Percentiles rank a stretch among this genome's conserved stretches.
Conservation (phyloP, 441 rosid species). For the Biscutella laevigata region DNA sequence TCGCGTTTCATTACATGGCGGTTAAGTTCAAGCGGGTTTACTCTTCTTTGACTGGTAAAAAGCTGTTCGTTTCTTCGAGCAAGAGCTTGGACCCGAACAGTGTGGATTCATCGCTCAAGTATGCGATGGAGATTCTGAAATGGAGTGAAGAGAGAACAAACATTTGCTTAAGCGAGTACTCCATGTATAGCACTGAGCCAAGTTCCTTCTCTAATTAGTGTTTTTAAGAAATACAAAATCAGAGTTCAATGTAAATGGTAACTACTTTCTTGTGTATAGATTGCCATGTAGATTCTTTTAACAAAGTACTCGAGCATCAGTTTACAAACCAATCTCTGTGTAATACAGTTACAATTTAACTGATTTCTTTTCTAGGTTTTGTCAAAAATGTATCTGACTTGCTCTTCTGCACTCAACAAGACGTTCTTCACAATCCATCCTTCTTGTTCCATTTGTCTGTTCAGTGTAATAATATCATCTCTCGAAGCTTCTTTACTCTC, state of each 20-base stretch:
- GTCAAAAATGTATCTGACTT: slow-evolving; percentile 49
- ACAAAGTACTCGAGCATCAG: neutral
- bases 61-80: slow-evolving; percentile 56
- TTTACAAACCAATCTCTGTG: slow-evolving; percentile 14
- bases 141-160: slow-evolving; percentile 81
- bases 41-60: slow-evolving; percentile 63
- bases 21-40: slow-evolving; percentile 84
- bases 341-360: slow-evolving; percentile 8
- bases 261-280: slow-evolving; percentile 22
- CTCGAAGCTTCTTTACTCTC: slow-evolving; percentile 11
- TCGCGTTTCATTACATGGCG: slow-evolving; percentile 71
- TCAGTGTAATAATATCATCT: slow-evolving; percentile 29
- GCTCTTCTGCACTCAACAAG: slow-evolving; percentile 52
- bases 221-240: neutral
- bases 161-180: slow-evolving; percentile 65
- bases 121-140: slow-evolving; percentile 83
- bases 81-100: slow-evolving; percentile 70
- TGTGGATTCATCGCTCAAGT: slow-evolving; percentile 61
- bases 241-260: slow-evolving; percentile 18
- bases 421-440: slow-evolving; percentile 74
- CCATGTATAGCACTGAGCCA: slow-evolving; percentile 79
- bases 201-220: slow-evolving; percentile 60
- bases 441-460: slow-evolving; percentile 39
- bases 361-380: slow-evolving; percentile 29
- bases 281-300: slow-evolving; percentile 9